Base-by-base conservation (phyloP, 2,329 filamentous ascomycete species). In the Talaromyces sp. region DNA sequence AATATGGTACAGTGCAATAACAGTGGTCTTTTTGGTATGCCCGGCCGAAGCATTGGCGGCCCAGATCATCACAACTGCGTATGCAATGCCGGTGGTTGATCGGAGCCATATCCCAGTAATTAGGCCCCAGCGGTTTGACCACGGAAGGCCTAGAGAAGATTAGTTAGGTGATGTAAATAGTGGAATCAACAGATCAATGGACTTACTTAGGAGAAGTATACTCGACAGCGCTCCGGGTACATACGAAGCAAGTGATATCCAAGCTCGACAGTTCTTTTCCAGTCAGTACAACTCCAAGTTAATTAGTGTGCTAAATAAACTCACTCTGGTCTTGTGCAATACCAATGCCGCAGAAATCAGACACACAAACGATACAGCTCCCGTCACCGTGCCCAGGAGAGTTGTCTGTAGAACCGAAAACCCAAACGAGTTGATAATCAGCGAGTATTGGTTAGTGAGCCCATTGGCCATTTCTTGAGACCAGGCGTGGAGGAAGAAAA, bases 341-440 rank as follows among this genome's bases (percentile, higher is more conserved):
- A 69, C 64, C 17, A 70, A 55, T 2, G 72, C 73, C 28, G 73
- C 71, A 9, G 66, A 52, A 11, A 63, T 63, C 3, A 75, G 67
- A 13, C 66, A 71, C 30, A 70, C 62, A 49, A 73, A 69, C 0
- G 70, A 68, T 11, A 68, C 66, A 1, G 70, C 47, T 33, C 70
- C 62, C 68, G 66, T 27, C 71, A 72, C 52, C 72, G 59, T 61
- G 30, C 59, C 59, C 3, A 58, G 22, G 17, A 61, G 30, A 10
- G 59, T 61, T 11, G 59, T 61, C 28, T 62, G 60, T 19, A 68
- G 47, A 65, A 74, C 13, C 64, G 73, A 62, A 15, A 80, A 80
- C 3, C 77, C 78, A 56, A 80, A 80, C 0, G 75, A 77, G 28
- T 78, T 79, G 64, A 80, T 77, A 52, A 80, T 77, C 0, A 81